These are phyloP conservation scores for Cercospora sesami DNA, from an alignment of 2,329 filamentous ascomycete genomes.

Conservation along the genomic window DNA sequence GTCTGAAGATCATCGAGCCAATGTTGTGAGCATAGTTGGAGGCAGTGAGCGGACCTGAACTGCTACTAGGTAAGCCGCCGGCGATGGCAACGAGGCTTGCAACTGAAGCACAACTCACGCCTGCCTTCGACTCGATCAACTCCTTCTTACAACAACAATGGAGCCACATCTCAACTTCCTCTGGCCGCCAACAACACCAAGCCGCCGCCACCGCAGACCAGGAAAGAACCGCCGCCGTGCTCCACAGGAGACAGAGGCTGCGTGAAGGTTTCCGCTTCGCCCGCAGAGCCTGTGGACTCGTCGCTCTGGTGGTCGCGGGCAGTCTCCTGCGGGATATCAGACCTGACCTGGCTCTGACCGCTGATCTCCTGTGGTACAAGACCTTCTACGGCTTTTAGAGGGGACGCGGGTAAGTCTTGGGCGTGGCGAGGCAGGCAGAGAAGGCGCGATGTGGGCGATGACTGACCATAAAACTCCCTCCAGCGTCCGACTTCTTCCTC, in stretches of 20 bases:
- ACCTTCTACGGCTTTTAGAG: slow-evolving; percentile 3
- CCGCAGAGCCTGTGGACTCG: not conserved
- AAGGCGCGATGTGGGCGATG: not conserved
- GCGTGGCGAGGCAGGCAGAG: not conserved
- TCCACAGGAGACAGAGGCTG: not conserved
- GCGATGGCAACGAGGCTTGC: not conserved
- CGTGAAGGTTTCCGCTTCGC: slow-evolving; percentile 1
- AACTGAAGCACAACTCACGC: not conserved
- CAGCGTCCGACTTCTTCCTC: not conserved
- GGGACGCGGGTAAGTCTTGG: not conserved
- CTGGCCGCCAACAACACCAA: not conserved
- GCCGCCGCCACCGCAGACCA: not conserved
- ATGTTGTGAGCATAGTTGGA: not conserved
- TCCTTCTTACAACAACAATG: not conserved
- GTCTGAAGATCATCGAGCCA: not conserved
- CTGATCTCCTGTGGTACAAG: slow-evolving; percentile 4
- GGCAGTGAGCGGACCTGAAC: not conserved
- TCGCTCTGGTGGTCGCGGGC: not conserved
- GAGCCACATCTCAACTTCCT: not conserved
- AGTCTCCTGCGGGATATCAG: not conserved
- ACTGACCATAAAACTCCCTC: not conserved
- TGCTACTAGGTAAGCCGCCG: not conserved
- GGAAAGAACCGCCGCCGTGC: not conserved
- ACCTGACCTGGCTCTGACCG: not conserved
- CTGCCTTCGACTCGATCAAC: not conserved